Percentiles rank a stretch among this genome's conserved stretches.
Conservation (phyloP, 768 basidiomycete genomes). For the Pleurotus citrinopileatus region DNA sequence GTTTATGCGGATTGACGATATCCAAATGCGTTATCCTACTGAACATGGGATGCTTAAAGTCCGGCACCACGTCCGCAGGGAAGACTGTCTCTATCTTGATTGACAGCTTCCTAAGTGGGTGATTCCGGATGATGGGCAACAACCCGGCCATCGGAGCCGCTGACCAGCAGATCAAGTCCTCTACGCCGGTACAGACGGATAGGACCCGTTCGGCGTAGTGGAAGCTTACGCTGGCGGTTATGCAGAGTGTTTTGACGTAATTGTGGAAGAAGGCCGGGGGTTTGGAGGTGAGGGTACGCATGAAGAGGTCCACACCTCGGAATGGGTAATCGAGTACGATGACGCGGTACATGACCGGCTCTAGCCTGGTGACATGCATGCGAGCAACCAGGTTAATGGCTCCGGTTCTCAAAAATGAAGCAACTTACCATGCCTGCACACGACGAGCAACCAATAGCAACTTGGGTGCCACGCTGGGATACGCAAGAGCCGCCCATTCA, state of each 20-base stretch:
- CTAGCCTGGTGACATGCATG: constrained; percentile 24
- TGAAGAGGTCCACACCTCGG: constrained; percentile 28
- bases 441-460: constrained; percentile 34
- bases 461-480: constrained; percentile 23
- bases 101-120: constrained; percentile 31
- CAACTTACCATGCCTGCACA: constrained; percentile 30
- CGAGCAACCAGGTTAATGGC: background rate
- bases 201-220: constrained; percentile 29
- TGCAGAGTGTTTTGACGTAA: constrained; percentile 36
- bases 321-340: constrained; percentile 26
- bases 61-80: constrained; percentile 16
- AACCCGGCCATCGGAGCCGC: constrained; percentile 16
- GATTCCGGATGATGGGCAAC: constrained; percentile 24
- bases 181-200: constrained; percentile 32
- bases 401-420: constrained; percentile 2
- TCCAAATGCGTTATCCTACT: constrained; percentile 33
- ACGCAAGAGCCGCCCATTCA: constrained; percentile 25
- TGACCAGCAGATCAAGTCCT: constrained; percentile 35
- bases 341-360: constrained; percentile 36
- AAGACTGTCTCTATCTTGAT: constrained; percentile 30
- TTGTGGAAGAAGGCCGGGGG: constrained; percentile 32
- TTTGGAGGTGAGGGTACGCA: constrained; percentile 30
- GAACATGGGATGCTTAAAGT: constrained; percentile 21
- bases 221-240: constrained; percentile 29
- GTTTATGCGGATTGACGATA: constrained; percentile 23